These are phyloP conservation scores for Lentinula lateritia DNA, from an alignment of 768 basidiomycete species.

Conservation along the genomic window DNA sequence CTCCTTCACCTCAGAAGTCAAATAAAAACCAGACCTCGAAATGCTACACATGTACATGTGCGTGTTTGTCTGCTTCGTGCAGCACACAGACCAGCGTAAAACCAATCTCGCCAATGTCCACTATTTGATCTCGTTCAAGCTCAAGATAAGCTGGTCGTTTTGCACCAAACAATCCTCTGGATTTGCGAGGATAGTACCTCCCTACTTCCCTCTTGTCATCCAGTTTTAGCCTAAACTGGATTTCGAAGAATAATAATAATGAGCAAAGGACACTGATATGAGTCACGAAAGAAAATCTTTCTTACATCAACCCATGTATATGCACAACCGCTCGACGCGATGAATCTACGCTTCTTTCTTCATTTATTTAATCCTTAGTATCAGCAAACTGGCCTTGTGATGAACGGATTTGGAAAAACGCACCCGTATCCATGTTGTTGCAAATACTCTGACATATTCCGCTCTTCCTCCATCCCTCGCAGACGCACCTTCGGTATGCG, in stretches of 20 bases:
- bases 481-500: background rate
- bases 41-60: conserved; percentile 1
- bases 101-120: background rate
- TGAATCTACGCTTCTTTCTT: conserved; percentile 2
- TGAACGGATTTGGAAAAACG: background rate
- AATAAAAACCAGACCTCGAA: background rate
- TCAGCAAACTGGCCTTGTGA: background rate
- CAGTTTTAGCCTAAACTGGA: background rate
- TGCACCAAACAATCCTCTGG: background rate
- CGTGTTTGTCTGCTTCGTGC: background rate
- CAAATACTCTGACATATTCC: background rate
- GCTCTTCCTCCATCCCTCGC: background rate
- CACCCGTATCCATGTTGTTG: background rate
- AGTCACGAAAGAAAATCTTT: background rate
- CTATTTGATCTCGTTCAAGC: background rate
- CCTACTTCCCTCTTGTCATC: conserved; percentile 1
- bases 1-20: background rate
- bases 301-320: conserved; percentile 4
- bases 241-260: background rate
- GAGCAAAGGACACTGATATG: background rate
- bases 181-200: background rate
- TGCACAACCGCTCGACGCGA: conserved; percentile 1
- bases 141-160: background rate
- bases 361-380: background rate
- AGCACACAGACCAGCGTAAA: background rate